These are phyloP conservation scores for Paecilomyces formosus DNA, from an alignment of 2,329 filamentous ascomycete genomes.

Conservation along the genomic window DNA sequence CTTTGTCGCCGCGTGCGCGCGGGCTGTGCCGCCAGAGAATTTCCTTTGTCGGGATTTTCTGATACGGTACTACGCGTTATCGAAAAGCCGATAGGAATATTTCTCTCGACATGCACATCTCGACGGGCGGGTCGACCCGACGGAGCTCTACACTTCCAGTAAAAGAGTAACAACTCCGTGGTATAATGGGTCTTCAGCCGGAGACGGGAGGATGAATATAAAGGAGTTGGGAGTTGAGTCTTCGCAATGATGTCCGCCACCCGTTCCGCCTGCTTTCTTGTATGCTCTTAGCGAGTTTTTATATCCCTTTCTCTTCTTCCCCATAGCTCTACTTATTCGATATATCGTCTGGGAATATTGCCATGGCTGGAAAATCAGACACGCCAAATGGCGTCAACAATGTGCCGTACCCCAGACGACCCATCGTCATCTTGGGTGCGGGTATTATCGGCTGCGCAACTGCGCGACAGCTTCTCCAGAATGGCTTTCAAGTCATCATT, in stretches of 20 bases:
- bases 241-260: conserved; percentile 2
- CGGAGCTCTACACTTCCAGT: not conserved
- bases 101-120: not conserved
- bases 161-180: not conserved
- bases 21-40: not conserved
- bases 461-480: conserved; percentile 26
- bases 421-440: conserved; percentile 29
- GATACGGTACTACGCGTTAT: not conserved
- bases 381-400: not conserved
- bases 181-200: not conserved
- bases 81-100: not conserved
- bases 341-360: not conserved
- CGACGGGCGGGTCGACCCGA: not conserved
- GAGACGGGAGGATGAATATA: not conserved
- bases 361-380: not conserved
- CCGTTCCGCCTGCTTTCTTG: conserved; percentile 5
- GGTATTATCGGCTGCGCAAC: conserved; percentile 34
- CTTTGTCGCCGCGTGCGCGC: not conserved
- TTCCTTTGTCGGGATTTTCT: not conserved
- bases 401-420: conserved; percentile 29
- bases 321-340: not conserved
- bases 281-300: not conserved
- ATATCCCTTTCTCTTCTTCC: not conserved
- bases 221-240: not conserved
- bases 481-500: conserved; percentile 26